Evolutionary conservation across 148 eudicot species (phyloP).

Genomic region (Camellia japonica): DNA sequence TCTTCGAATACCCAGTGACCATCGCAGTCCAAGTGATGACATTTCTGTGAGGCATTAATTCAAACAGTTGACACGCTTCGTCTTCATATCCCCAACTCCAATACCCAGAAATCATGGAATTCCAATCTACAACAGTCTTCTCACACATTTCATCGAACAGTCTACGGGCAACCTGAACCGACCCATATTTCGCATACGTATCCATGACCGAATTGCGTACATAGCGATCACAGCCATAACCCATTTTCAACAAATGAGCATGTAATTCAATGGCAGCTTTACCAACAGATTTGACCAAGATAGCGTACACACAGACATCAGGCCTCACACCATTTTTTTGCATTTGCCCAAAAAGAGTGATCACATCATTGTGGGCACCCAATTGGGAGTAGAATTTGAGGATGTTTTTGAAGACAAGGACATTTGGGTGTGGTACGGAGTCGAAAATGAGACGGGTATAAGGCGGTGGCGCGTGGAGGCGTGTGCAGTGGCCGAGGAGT

Average conservation of each 20-base stretch:
- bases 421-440: slow-evolving; percentile 27
- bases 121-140: slow-evolving; percentile 55
- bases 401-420: slow-evolving; percentile 42
- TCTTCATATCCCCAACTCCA: slow-evolving; percentile 51
- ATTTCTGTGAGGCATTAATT: slow-evolving; percentile 53
- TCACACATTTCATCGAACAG: slow-evolving; percentile 71
- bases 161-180: slow-evolving; percentile 43
- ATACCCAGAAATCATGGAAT: slow-evolving; percentile 64
- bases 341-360: slow-evolving; percentile 37
- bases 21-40: slow-evolving; percentile 70
- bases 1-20: slow-evolving; percentile 55
- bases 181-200: slow-evolving; percentile 47
- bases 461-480: slow-evolving; percentile 39
- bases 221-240: slow-evolving; percentile 32
- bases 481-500: slow-evolving; percentile 51
- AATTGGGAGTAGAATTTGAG: slow-evolving; percentile 36
- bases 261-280: slow-evolving; percentile 39
- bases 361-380: slow-evolving; percentile 32
- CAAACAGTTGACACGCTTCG: slow-evolving; percentile 53
- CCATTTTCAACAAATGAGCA: slow-evolving; percentile 43
- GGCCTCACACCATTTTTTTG: slow-evolving; percentile 23
- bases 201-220: slow-evolving; percentile 46
- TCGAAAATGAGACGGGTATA: slow-evolving; percentile 41
- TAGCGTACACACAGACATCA: slow-evolving; percentile 48
- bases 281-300: slow-evolving; percentile 55